phyloP scores from a whole-genome alignment of 2,329 filamentous ascomycete genomes.

The Sporothrix pseudoabietina region DNA sequence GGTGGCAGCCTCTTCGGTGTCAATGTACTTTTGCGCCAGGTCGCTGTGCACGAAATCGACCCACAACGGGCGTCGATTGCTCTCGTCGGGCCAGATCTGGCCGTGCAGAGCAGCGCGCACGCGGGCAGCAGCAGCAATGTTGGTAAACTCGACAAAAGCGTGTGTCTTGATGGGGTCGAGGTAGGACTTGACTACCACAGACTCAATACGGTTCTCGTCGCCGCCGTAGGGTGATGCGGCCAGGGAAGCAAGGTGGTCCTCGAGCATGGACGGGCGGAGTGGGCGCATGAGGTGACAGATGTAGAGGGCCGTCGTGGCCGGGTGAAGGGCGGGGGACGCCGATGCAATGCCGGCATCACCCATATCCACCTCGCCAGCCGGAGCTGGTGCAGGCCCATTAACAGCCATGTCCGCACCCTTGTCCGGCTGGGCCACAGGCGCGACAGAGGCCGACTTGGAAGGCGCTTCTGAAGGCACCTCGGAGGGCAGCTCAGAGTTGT shows the following conservation, averaged over 20 bases:
- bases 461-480: background rate
- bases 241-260: slow-evolving; percentile 68
- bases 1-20: slow-evolving; percentile 56
- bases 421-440: background rate
- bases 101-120: slow-evolving; percentile 77
- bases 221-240: slow-evolving; percentile 54
- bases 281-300: slow-evolving; percentile 90
- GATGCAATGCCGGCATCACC: slow-evolving; percentile 37
- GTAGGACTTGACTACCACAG: slow-evolving; percentile 68
- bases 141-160: slow-evolving; percentile 75
- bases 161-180: slow-evolving; percentile 87
- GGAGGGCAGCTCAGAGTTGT: background rate
- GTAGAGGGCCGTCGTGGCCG: slow-evolving; percentile 77
- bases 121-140: slow-evolving; percentile 69
- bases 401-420: background rate
- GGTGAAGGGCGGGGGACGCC: slow-evolving; percentile 64
- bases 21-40: slow-evolving; percentile 72
- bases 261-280: slow-evolving; percentile 67
- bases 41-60: slow-evolving; percentile 87
- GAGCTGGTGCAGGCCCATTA: background rate
- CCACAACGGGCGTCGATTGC: slow-evolving; percentile 79
- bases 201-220: slow-evolving; percentile 42
- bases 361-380: slow-evolving; percentile 11
- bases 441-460: background rate
- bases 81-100: slow-evolving; percentile 83